A percentile compares a stretch with the other conserved stretches of the same genome.
phyloP scores from a whole-genome alignment of 2,329 filamentous ascomycete genomes.

The Fusarium redolens region DNA sequence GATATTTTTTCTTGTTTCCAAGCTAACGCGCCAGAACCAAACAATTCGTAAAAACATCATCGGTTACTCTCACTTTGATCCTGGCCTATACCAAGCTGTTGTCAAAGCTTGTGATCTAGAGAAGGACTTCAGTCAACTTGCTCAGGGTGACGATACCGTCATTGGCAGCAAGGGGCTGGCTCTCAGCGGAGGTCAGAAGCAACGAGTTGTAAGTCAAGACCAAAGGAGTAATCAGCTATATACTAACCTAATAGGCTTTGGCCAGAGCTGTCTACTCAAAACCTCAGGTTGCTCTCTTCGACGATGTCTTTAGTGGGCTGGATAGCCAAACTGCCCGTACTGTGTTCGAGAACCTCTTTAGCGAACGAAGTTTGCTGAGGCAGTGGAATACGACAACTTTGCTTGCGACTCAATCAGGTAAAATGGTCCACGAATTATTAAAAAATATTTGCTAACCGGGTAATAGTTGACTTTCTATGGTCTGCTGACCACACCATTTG shows the following conservation, averaged over 20 bases:
- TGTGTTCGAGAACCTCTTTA: conserved; percentile 48
- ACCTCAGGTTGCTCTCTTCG: conserved; percentile 48
- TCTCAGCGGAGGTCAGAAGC: conserved; percentile 60
- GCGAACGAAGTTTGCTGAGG: conserved; percentile 43
- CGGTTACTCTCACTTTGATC: conserved; percentile 45
- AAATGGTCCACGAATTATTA: background rate
- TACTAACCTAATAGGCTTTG: conserved; percentile 45
- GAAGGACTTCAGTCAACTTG: conserved; percentile 48
- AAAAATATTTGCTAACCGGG: background rate
- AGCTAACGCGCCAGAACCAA: conserved; percentile 43
- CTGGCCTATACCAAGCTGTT: conserved; percentile 40
- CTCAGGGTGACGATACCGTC: conserved; percentile 52
- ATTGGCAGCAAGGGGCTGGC: conserved; percentile 59
- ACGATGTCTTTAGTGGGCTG: conserved; percentile 54
- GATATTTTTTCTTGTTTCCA: background rate
- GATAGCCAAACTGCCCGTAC: conserved; percentile 49
- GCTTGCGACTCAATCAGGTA: conserved; percentile 51
- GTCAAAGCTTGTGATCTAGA: conserved; percentile 49
- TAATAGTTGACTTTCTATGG: conserved; percentile 47
- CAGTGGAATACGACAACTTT: conserved; percentile 50
- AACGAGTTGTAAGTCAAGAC: conserved; percentile 50
- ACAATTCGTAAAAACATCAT: conserved; percentile 52
- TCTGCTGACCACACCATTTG: conserved; percentile 40
- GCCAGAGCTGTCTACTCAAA: conserved; percentile 54
- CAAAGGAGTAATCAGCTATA: background rate